A percentile compares a stretch with the other conserved stretches of the same genome.
These are phyloP conservation scores for Cyclotella baltica DNA, from an alignment of 108 stramenopile genomes.

Conservation along the genomic window DNA sequence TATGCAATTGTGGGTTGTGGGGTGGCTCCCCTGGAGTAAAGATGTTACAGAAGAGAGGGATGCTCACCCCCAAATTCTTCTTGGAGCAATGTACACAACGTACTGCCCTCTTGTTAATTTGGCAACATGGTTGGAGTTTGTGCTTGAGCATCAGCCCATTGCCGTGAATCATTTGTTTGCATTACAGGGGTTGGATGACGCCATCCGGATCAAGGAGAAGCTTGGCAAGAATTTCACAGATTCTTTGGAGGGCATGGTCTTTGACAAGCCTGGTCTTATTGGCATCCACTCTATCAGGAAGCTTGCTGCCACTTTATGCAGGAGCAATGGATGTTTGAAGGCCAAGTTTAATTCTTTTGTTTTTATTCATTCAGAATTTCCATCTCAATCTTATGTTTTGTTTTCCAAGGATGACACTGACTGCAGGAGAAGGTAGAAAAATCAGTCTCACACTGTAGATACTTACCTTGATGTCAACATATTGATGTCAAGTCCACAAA, in stretches of 20 bases:
- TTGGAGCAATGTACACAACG: constrained; percentile 22
- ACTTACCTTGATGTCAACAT: not conserved
- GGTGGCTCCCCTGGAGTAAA: constrained; percentile 19
- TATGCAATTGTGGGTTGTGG: constrained; percentile 17
- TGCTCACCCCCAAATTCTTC: constrained; percentile 29
- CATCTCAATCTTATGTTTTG: not conserved
- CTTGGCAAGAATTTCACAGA: not conserved
- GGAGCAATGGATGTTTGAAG: not conserved
- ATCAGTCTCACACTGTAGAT: not conserved
- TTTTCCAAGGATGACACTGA: not conserved
- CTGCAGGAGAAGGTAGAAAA: not conserved
- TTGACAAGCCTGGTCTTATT: not conserved
- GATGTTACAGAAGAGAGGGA: constrained; percentile 28
- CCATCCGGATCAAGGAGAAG: not conserved
- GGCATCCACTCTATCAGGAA: not conserved
- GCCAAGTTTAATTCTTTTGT: not conserved
- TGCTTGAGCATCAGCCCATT: not conserved
- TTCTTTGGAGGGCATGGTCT: not conserved
- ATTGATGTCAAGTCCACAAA: not conserved
- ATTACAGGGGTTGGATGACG: not conserved
- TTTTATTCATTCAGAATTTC: not conserved
- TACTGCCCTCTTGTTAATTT: constrained; percentile 6
- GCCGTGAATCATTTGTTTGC: not conserved
- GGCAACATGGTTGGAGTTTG: constrained; percentile 19
- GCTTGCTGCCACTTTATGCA: not conserved